Base-by-base conservation (phyloP, 495 filamentous ascomycete genomes). In the Penicillium paradoxum region DNA sequence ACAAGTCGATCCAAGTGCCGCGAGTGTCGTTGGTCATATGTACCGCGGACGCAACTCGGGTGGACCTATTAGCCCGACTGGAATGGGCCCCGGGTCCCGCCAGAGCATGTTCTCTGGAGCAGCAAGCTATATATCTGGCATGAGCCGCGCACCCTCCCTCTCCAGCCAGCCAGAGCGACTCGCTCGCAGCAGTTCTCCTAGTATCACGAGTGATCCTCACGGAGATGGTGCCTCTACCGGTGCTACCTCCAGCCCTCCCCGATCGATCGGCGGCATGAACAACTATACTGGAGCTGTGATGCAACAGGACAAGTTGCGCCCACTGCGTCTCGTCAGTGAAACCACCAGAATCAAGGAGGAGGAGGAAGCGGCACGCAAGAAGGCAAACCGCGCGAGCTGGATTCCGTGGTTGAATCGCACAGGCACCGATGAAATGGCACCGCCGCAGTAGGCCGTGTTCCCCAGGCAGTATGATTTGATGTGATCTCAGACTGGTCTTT, bases 21-120 rank as follows among this genome's bases (percentile, higher is more conserved):
- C 89, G 15, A 79, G 77, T 36, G 81, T 93, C 25, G 84, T 93
- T 17, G 86, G 86, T 53, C 87, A 87, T 59, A 95, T 95, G 87
- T 90, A 91, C 72, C 85, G 84, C 58, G 83, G 82, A 13, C 79
- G 80, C 14, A 74, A 83, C 18, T 86, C 85, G 3, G 68, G 73
- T 8, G 80, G 76, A 4, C 77, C 74, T 6, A 73, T 77, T 19
- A 80, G 75, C 55, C 82, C 82, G 21, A 75, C 74, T 17, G 53
- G 65, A 2, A 71, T 75, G 65, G 74, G 71, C 3, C 73, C 73
- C 37, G 74, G 71, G 6, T 71, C 68, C 1, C 72, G 74, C 22
- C 71, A 74, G 41, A 74, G 69, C 44, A 66, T 80, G 54, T 74
- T 75, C 53, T 74, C 76, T 8, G 70, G 72, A 17, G 51, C 55